Evolutionary conservation across 2,329 filamentous ascomycete species (phyloP).

Genomic region (Metarhizium rileyi): DNA sequence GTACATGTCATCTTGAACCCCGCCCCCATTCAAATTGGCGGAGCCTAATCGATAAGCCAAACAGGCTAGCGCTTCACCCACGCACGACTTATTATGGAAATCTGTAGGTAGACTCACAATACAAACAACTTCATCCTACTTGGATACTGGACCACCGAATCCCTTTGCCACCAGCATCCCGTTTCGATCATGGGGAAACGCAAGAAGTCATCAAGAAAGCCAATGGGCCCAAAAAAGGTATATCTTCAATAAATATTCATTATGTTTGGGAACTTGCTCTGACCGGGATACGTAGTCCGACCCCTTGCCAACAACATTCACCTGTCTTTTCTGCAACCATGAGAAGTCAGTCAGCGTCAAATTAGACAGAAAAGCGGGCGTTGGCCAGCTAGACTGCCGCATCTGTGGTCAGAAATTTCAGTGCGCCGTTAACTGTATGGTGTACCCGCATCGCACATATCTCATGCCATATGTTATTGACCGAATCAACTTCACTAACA

Average conservation of each 20-base stretch:
- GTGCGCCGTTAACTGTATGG: slow-evolving; percentile 87
- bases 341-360: slow-evolving; percentile 87
- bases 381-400: slow-evolving; percentile 81
- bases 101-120: background rate
- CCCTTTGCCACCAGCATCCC: background rate
- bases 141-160: background rate
- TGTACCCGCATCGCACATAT: slow-evolving; percentile 18
- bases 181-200: slow-evolving; percentile 68
- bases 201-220: slow-evolving; percentile 82
- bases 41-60: too few species aligned
- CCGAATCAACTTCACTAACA: background rate
- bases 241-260: slow-evolving; percentile 6
- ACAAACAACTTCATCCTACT: background rate
- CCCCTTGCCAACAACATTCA: slow-evolving; percentile 72
- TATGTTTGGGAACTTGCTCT: background rate
- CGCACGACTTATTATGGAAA: too few species aligned
- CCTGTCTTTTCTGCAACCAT: slow-evolving; percentile 97
- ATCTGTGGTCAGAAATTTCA: slow-evolving; percentile 92
- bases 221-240: slow-evolving; percentile 75
- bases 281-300: slow-evolving; percentile 41
- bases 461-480: background rate
- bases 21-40: too few species aligned
- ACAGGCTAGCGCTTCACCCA: too few species aligned
- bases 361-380: slow-evolving; percentile 83
- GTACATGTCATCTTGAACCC: too few species aligned